These are phyloP conservation scores for Lachnellula suecica DNA, from an alignment of 2,329 filamentous ascomycete species.

Conservation along the genomic window DNA sequence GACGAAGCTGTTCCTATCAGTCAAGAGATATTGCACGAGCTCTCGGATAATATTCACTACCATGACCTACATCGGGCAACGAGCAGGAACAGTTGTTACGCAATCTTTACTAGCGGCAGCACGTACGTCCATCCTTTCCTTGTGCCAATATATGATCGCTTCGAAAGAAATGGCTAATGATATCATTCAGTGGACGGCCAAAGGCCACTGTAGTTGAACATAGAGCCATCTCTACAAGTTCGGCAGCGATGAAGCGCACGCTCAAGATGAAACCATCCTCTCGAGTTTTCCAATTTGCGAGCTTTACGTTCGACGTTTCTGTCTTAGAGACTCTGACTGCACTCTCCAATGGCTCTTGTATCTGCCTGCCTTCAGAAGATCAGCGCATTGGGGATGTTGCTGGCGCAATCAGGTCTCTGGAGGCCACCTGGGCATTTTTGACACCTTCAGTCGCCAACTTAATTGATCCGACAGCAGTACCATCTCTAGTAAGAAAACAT, in stretches of 20 bases:
- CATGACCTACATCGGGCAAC: neutral
- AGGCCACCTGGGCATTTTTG: constrained; percentile 22
- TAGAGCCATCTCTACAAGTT: constrained; percentile 13
- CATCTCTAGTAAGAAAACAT: constrained; percentile 1
- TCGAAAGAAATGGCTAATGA: neutral
- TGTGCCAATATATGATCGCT: too few species aligned
- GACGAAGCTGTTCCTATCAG: neutral
- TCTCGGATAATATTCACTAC: neutral
- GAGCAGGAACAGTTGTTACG: neutral
- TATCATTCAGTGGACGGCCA: neutral
- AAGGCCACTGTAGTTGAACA: constrained; percentile 30
- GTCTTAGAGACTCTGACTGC: constrained; percentile 31
- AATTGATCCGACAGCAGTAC: constrained; percentile 1
- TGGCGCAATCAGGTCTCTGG: constrained; percentile 21
- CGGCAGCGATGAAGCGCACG: constrained; percentile 31
- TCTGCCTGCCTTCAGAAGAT: constrained; percentile 39
- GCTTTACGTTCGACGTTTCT: constrained; percentile 34
- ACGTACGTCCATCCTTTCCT: constrained; percentile 5
- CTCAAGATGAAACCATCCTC: constrained; percentile 21
- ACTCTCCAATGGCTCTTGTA: constrained; percentile 36
- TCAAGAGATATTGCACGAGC: neutral
- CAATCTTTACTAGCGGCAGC: constrained; percentile 33
- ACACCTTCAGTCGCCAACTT: constrained; percentile 28
- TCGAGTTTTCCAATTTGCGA: constrained; percentile 15
- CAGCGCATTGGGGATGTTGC: constrained; percentile 37